Conservation (phyloP, 495 filamentous ascomycete genomes). For the Penicillium longicatenatum region DNA sequence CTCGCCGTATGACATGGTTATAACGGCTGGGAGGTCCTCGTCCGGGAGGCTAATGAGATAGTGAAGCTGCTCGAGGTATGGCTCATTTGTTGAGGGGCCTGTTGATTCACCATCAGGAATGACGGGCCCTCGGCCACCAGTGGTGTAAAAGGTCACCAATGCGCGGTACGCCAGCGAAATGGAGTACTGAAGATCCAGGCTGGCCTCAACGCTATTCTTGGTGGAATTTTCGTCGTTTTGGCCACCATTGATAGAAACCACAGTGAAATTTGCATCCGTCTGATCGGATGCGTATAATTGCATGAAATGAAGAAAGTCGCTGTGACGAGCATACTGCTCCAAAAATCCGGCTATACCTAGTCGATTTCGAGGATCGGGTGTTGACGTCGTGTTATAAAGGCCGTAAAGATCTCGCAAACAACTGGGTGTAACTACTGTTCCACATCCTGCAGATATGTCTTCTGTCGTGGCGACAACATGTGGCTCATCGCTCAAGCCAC, state of each 20-base stretch:
- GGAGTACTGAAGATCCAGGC: conserved; percentile 72
- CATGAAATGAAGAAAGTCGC: conserved; percentile 59
- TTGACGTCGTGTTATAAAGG: conserved; percentile 47
- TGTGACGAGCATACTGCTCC: conserved; percentile 63
- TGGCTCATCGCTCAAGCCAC: conserved; percentile 19
- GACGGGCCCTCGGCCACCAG: conserved; percentile 62
- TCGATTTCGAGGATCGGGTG: conserved; percentile 41
- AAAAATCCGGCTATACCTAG: conserved; percentile 72
- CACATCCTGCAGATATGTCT: conserved; percentile 43
- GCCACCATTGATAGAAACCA: conserved; percentile 61
- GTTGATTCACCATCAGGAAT: conserved; percentile 53
- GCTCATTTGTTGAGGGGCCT: conserved; percentile 65
- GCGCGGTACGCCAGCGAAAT: conserved; percentile 60
- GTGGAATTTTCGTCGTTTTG: conserved; percentile 49
- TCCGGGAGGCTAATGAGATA: conserved; percentile 64
- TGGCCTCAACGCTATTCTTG: conserved; percentile 57
- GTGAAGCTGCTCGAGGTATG: conserved; percentile 78
- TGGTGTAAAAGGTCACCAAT: conserved; percentile 63
- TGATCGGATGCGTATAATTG: conserved; percentile 51
- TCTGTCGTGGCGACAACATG: conserved; percentile 27
- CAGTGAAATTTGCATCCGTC: conserved; percentile 59
- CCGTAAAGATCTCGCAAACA: conserved; percentile 64
- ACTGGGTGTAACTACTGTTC: conserved; percentile 52
- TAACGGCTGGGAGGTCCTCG: conserved; percentile 66
- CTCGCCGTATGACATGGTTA: conserved; percentile 71